These are phyloP conservation scores for Yamadazyma sp. DNA, from an alignment of 1,139 yeast genomes.

Conservation along the genomic window DNA sequence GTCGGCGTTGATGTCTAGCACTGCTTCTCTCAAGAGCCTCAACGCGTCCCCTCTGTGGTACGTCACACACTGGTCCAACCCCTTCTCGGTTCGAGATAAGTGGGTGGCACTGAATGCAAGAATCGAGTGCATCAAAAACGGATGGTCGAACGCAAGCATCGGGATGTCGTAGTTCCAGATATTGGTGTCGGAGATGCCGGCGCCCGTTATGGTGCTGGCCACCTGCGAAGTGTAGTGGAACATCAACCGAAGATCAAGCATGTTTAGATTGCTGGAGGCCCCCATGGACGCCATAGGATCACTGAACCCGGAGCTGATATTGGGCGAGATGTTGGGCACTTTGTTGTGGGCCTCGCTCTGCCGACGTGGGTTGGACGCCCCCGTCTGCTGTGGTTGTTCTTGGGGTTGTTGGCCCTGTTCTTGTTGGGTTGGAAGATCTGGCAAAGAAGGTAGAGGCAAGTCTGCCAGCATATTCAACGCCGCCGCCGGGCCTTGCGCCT, in stretches of 20 bases:
- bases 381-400: neutral
- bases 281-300: conserved; percentile 17
- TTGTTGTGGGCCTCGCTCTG: neutral
- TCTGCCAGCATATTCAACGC: too few relatives aligned
- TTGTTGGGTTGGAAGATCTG: too few relatives aligned
- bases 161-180: conserved; percentile 91
- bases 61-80: conserved; percentile 81
- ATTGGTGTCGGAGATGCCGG: conserved; percentile 83
- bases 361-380: too few relatives aligned
- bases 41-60: conserved; percentile 87
- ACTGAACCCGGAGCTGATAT: conserved; percentile 20
- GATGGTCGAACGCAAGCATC: conserved; percentile 80
- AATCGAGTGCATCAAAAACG: conserved; percentile 88
- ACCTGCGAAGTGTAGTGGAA: conserved; percentile 86
- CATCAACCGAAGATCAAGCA: conserved; percentile 77
- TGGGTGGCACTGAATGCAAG: conserved; percentile 92
- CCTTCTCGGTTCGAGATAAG: conserved; percentile 71
- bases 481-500: neutral
- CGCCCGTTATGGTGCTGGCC: conserved; percentile 83
- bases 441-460: too few relatives aligned
- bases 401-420: neutral
- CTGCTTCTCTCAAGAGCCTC: conserved; percentile 78
- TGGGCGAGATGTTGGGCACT: conserved; percentile 31
- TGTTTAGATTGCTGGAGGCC: conserved; percentile 47
- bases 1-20: conserved; percentile 74